Conservation (phyloP, 257 asterid species). For the Striga asiatica region DNA sequence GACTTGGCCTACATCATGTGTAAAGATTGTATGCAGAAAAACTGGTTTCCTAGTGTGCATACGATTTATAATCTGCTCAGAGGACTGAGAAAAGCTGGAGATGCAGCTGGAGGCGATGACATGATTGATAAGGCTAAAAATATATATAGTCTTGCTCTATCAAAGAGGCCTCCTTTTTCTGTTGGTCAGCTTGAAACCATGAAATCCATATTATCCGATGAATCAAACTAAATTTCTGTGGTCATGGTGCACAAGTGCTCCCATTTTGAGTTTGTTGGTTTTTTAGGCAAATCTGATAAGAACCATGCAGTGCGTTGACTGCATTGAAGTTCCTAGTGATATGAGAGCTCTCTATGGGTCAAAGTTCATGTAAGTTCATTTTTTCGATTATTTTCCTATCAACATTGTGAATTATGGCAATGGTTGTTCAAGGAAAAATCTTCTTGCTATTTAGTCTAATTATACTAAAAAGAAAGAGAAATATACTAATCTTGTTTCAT, state of each 20-base stretch:
- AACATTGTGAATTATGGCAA: no score
- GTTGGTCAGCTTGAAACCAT: slow-evolving; percentile 30
- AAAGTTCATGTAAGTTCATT: slow-evolving; percentile 10
- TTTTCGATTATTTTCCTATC: background rate
- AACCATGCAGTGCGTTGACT: background rate
- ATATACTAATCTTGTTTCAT: no score
- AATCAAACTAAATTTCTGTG: slow-evolving; percentile 14
- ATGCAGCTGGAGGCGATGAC: slow-evolving; percentile 22
- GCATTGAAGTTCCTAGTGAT: slow-evolving; percentile 7
- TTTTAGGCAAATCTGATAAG: background rate
- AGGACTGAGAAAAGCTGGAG: slow-evolving; percentile 41
- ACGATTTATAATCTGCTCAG: slow-evolving; percentile 44
- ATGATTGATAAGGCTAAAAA: slow-evolving; percentile 34
- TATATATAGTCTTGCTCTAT: slow-evolving; percentile 38
- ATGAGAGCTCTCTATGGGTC: slow-evolving; percentile 12
- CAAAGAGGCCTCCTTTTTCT: slow-evolving; percentile 55
- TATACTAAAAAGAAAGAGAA: no score
- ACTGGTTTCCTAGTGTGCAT: slow-evolving; percentile 59
- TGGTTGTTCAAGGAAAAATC: no score
- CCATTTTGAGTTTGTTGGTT: slow-evolving; percentile 6
- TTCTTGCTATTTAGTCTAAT: no score
- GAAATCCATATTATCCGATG: slow-evolving; percentile 31
- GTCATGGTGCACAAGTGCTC: background rate
- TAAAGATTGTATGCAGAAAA: slow-evolving; percentile 52
- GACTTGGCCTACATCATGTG: slow-evolving; percentile 54